Evolutionary conservation across 2,329 filamentous ascomycete species (phyloP).

Genomic region (Xylaria hypoxylon): DNA sequence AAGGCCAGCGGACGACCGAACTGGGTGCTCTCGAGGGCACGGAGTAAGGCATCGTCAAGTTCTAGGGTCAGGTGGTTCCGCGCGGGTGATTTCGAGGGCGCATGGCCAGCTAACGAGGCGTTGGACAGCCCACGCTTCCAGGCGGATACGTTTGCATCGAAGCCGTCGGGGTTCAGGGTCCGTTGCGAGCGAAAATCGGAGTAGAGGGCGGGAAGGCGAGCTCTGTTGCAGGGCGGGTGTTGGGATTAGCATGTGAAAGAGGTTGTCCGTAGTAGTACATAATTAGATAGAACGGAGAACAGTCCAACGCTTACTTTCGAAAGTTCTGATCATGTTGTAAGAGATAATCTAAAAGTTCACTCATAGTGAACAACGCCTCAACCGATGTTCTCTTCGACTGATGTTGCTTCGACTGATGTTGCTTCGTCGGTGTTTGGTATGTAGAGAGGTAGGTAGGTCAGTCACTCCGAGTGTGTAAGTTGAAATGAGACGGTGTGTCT

Average conservation of each 20-base stretch:
- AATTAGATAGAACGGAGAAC: no score
- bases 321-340: slow-evolving; percentile 71
- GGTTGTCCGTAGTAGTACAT: neutral
- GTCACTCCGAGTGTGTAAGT: neutral
- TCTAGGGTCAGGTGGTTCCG: slow-evolving; percentile 65
- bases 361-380: slow-evolving; percentile 60
- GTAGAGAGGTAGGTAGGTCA: neutral
- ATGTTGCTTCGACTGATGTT: slow-evolving; percentile 13
- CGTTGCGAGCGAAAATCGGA: slow-evolving; percentile 84
- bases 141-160: slow-evolving; percentile 80
- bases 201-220: slow-evolving; percentile 85
- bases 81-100: slow-evolving; percentile 56
- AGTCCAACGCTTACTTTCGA: slow-evolving; percentile 58
- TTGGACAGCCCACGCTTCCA: slow-evolving; percentile 82
- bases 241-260: slow-evolving; percentile 21
- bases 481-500: slow-evolving; percentile 9
- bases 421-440: neutral
- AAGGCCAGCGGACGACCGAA: slow-evolving; percentile 86
- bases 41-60: slow-evolving; percentile 72
- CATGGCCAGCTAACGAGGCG: slow-evolving; percentile 71
- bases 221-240: slow-evolving; percentile 59
- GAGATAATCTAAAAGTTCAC: slow-evolving; percentile 76
- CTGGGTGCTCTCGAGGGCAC: slow-evolving; percentile 78
- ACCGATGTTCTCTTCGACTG: neutral
- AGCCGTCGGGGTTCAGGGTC: slow-evolving; percentile 85